Evolutionary conservation across 1,284 basidiomycete species (phyloP).

Genomic region (Ganoderma multipileum): DNA sequence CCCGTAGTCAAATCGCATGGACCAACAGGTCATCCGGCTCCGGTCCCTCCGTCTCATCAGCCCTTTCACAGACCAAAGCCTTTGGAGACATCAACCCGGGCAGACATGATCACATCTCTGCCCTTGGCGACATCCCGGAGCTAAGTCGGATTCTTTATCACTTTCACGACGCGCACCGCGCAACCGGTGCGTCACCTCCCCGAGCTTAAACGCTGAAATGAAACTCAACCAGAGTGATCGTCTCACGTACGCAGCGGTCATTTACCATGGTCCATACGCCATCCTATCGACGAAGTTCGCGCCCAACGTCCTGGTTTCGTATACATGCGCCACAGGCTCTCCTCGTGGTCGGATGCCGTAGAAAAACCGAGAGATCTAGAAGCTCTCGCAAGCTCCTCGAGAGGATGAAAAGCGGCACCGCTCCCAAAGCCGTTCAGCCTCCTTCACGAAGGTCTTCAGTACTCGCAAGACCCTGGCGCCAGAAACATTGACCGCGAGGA

Average conservation of each 20-base stretch:
- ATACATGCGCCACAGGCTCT: constrained; percentile 39
- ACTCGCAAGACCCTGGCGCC: constrained; percentile 20
- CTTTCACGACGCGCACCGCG: constrained; percentile 35
- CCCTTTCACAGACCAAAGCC: constrained; percentile 32
- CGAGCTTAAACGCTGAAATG: constrained; percentile 6
- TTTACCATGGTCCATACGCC: constrained; percentile 39
- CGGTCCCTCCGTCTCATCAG: constrained; percentile 33
- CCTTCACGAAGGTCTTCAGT: constrained; percentile 1
- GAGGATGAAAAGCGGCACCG: constrained; percentile 33
- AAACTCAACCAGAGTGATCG: background rate
- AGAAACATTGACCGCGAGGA: constrained; percentile 34
- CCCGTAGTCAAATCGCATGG: constrained; percentile 34
- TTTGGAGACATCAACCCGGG: constrained; percentile 36
- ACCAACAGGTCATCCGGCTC: constrained; percentile 34
- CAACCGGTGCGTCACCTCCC: constrained; percentile 31
- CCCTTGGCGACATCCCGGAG: constrained; percentile 37
- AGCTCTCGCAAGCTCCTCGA: background rate
- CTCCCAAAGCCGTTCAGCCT: constrained; percentile 35
- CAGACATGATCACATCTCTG: constrained; percentile 37
- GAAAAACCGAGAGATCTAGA: constrained; percentile 23
- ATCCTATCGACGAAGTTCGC: constrained; percentile 39
- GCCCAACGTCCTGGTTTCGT: constrained; percentile 36
- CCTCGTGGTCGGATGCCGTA: constrained; percentile 38
- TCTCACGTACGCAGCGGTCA: constrained; percentile 24
- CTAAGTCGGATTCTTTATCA: constrained; percentile 37